Percentiles rank a stretch among this genome's conserved stretches.
These are phyloP conservation scores for Cerioporus squamosus DNA, from an alignment of 1,284 basidiomycete species.

Conservation along the genomic window DNA sequence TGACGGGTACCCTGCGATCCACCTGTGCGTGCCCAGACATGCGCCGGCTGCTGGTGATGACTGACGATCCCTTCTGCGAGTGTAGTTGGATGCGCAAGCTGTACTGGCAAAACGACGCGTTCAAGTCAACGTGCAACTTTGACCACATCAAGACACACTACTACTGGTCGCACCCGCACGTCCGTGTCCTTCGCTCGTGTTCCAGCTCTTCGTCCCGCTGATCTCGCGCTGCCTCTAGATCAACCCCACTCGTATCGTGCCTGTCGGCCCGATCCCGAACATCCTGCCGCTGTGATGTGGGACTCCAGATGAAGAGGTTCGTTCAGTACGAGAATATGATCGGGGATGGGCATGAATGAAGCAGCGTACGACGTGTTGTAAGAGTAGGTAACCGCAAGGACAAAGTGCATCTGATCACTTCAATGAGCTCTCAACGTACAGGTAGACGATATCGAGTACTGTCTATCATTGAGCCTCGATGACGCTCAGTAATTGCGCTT, in stretches of 20 bases:
- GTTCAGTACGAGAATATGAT: too few relatives aligned
- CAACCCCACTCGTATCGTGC: conserved; percentile 70
- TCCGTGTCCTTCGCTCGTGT: conserved; percentile 41
- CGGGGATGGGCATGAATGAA: too few relatives aligned
- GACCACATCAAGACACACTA: conserved; percentile 89
- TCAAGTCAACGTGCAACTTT: conserved; percentile 90
- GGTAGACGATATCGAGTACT: too few relatives aligned
- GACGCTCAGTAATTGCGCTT: too few relatives aligned
- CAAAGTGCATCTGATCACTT: too few relatives aligned
- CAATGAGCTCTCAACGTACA: too few relatives aligned
- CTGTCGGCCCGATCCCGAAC: conserved; percentile 72
- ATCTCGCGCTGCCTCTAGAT: conserved; percentile 36
- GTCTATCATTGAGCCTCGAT: too few relatives aligned
- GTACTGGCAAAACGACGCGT: conserved; percentile 91
- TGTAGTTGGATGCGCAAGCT: conserved; percentile 82
- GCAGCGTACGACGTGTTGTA: too few relatives aligned
- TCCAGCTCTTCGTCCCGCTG: neutral
- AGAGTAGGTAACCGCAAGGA: too few relatives aligned
- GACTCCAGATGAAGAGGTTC: neutral
- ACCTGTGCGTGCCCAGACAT: conserved; percentile 51
- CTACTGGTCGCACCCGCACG: conserved; percentile 70
- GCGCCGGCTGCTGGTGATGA: too few relatives aligned
- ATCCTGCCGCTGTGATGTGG: conserved; percentile 64
- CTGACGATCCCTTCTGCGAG: neutral
- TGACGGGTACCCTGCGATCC: conserved; percentile 80